Evolutionary conservation across 352 stramenopile genomes (phyloP).

Genomic region (Pythium periplocum): DNA sequence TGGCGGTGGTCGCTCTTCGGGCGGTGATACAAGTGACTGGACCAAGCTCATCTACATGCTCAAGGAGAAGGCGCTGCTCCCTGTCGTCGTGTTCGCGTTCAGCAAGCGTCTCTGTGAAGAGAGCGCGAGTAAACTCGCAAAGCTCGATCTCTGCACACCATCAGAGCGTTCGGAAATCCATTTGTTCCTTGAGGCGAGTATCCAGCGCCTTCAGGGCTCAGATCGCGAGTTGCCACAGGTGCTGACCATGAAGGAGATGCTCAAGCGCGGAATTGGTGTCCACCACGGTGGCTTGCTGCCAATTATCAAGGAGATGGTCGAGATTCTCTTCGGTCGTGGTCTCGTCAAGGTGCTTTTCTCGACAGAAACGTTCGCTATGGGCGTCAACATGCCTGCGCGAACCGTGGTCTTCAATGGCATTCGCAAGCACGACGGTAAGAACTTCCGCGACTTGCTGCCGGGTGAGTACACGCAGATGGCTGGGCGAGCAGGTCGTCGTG

Average conservation of each 20-base stretch:
- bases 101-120: conserved; percentile 84
- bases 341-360: conserved; percentile 98
- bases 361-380: conserved; percentile 99
- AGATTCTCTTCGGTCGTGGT: conserved; percentile 97
- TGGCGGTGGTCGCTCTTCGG: conserved; percentile 48
- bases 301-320: conserved; percentile 99
- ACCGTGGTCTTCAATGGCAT: conserved; percentile 97
- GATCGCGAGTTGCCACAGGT: conserved; percentile 98
- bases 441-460: conserved; percentile 85
- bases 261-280: conserved; percentile 94
- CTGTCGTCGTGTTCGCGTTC: conserved; percentile 94
- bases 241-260: conserved; percentile 95
- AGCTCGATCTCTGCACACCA: conserved; percentile 63
- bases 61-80: conserved; percentile 90
- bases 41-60: conserved; percentile 84
- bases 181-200: conserved; percentile 69
- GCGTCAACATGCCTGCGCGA: conserved; percentile 98
- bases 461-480: conserved; percentile 97
- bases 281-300: conserved; percentile 97
- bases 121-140: conserved; percentile 67
- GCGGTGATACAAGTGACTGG: conserved; percentile 80
- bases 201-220: conserved; percentile 86
- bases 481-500: conserved; percentile 94
- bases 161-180: conserved; percentile 83
- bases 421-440: conserved; percentile 96